A percentile compares a stretch with the other conserved stretches of the same genome.
Evolutionary conservation across 2,329 filamentous ascomycete species (phyloP).

Genomic region (Pseudopithomyces maydicus): DNA sequence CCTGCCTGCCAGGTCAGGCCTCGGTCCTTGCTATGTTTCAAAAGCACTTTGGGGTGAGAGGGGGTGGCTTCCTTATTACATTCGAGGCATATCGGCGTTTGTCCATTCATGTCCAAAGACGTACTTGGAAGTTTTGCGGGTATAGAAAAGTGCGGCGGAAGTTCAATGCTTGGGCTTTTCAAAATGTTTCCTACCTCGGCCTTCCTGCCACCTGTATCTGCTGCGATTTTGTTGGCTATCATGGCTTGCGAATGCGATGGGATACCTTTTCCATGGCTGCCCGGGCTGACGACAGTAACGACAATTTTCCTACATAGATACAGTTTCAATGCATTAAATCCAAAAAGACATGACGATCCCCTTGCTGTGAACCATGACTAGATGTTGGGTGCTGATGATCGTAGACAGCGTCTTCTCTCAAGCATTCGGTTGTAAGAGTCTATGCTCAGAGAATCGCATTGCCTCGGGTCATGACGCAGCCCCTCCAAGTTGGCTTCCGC

Average conservation of each 20-base stretch:
- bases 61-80: slow-evolving; percentile 38
- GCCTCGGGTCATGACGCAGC: slow-evolving; percentile 30
- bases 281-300: slow-evolving; percentile 46
- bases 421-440: neutral
- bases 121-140: slow-evolving; percentile 25
- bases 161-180: slow-evolving; percentile 34
- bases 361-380: neutral
- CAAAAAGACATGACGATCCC: neutral
- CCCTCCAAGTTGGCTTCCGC: slow-evolving; percentile 17
- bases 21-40: slow-evolving; percentile 32
- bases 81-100: slow-evolving; percentile 49
- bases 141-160: slow-evolving; percentile 41
- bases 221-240: slow-evolving; percentile 40
- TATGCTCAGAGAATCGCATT: slow-evolving; percentile 11
- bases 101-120: slow-evolving; percentile 47
- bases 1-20: slow-evolving; percentile 38
- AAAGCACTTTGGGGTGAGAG: slow-evolving; percentile 43
- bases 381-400: neutral
- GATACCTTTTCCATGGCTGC: slow-evolving; percentile 39
- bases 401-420: too few relatives aligned
- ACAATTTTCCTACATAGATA: slow-evolving; percentile 43
- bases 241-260: slow-evolving; percentile 38
- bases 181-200: slow-evolving; percentile 36
- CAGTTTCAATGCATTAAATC: slow-evolving; percentile 39
- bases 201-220: slow-evolving; percentile 35